These are phyloP conservation scores for Oryza meridionalis DNA, from an alignment of 176 grass and related monocot genomes.

Conservation along the genomic window DNA sequence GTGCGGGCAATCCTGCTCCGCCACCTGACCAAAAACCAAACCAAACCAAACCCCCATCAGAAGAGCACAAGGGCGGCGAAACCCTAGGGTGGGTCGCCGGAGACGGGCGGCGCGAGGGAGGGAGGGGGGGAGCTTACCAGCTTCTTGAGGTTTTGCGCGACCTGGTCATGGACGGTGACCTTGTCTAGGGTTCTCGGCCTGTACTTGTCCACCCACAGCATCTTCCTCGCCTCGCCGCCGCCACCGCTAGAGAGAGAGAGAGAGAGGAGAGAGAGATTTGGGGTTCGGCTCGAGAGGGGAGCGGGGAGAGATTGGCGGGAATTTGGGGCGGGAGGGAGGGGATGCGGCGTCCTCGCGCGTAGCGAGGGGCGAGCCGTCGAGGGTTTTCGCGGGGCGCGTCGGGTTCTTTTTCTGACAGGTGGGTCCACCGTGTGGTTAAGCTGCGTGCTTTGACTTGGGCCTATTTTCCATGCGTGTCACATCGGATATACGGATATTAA, in stretches of 20 bases:
- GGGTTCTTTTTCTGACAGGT: not conserved
- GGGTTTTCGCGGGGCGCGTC: not conserved
- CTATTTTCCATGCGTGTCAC: no score
- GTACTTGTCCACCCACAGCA: slow-evolving; percentile 99
- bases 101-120: not conserved
- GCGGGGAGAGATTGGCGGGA: slow-evolving; percentile 48
- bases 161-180: slow-evolving; percentile 81
- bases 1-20: slow-evolving; percentile 97
- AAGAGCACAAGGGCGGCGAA: not conserved
- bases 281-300: slow-evolving; percentile 28
- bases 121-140: slow-evolving; percentile 45
- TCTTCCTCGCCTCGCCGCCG: slow-evolving; percentile 42
- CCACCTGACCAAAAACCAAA: slow-evolving; percentile 44
- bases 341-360: not conserved
- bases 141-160: slow-evolving; percentile 84
- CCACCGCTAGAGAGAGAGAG: not conserved
- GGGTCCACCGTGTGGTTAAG: not conserved
- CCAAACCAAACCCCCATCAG: not conserved
- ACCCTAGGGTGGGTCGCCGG: slow-evolving; percentile 32
- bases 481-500: no score
- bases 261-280: not conserved
- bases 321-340: slow-evolving; percentile 5
- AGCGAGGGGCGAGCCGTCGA: no score
- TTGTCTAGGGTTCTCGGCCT: slow-evolving; percentile 88
- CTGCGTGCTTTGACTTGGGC: no score